These are phyloP conservation scores for Suillus bovinus DNA, from an alignment of 768 basidiomycete species.

Conservation along the genomic window DNA sequence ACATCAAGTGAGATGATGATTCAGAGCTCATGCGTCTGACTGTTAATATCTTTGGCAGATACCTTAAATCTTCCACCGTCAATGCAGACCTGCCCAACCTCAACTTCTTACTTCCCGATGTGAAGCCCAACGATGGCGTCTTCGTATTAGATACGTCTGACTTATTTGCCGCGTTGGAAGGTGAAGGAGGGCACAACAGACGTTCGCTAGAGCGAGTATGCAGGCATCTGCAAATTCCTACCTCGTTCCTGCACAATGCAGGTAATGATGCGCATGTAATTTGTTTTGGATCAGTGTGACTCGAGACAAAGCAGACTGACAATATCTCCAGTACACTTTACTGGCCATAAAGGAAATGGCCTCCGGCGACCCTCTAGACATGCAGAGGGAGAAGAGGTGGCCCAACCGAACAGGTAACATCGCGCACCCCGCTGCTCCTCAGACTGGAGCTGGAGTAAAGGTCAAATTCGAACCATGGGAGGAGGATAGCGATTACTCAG, in stretches of 20 bases:
- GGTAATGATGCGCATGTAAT: constrained; percentile 84
- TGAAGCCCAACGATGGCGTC: constrained; percentile 48
- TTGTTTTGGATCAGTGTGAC: constrained; percentile 14
- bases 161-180: constrained; percentile 74
- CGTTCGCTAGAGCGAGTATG: constrained; percentile 62
- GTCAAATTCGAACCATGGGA: constrained; percentile 62
- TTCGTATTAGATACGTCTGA: constrained; percentile 75
- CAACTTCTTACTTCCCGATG: constrained; percentile 58
- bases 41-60: constrained; percentile 36
- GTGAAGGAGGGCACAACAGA: constrained; percentile 52
- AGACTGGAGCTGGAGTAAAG: constrained; percentile 37
- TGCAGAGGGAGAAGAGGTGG: constrained; percentile 80
- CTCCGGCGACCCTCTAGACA: constrained; percentile 68
- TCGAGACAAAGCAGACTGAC: constrained; percentile 5
- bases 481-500: constrained; percentile 51
- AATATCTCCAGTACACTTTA: constrained; percentile 63
- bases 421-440: constrained; percentile 19
- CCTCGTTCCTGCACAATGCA: constrained; percentile 72
- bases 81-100: constrained; percentile 54
- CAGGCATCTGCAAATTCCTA: constrained; percentile 57
- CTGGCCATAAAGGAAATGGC: constrained; percentile 70
- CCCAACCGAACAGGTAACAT: constrained; percentile 51
- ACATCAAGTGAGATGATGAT: constrained; percentile 59
- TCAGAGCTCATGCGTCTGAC: not conserved
- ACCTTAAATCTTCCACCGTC: constrained; percentile 51